phyloP scores from a whole-genome alignment of 2,329 filamentous ascomycete genomes.

The Macrophomina pseudophaseolina region DNA sequence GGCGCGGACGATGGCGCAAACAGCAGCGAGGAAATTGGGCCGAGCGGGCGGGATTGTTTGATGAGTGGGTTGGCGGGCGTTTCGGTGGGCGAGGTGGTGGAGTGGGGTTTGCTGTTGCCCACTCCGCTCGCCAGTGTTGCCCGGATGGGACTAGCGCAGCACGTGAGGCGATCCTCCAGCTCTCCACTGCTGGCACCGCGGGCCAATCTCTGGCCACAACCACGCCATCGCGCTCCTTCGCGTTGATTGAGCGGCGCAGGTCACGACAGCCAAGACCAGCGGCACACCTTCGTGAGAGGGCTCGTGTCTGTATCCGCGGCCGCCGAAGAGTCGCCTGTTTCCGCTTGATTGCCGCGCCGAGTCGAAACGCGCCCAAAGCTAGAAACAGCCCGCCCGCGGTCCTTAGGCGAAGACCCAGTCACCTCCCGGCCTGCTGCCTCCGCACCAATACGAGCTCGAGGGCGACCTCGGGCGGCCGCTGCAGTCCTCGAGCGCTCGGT shows the following conservation, averaged over 20 bases:
- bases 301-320: conserved; percentile 6
- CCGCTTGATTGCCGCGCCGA: neutral
- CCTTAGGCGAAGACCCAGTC: neutral
- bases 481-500: neutral
- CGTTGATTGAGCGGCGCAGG: neutral
- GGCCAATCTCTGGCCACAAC: conserved; percentile 14
- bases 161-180: neutral
- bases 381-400: conserved; percentile 1
- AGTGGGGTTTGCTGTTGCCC: neutral
- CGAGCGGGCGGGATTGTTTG: neutral
- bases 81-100: neutral
- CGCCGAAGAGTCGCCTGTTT: conserved; percentile 5
- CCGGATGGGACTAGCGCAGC: neutral
- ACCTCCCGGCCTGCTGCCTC: neutral
- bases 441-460: neutral
- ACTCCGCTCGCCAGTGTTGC: neutral
- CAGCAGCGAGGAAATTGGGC: neutral
- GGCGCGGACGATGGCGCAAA: neutral
- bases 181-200: neutral
- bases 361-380: neutral
- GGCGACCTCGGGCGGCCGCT: too few species aligned
- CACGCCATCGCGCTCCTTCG: conserved; percentile 13
- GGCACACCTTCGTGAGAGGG: neutral
- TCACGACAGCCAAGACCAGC: neutral
- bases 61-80: too few species aligned